phyloP scores from a whole-genome alignment of 1,284 basidiomycete species.

The Mycena citricolor region DNA sequence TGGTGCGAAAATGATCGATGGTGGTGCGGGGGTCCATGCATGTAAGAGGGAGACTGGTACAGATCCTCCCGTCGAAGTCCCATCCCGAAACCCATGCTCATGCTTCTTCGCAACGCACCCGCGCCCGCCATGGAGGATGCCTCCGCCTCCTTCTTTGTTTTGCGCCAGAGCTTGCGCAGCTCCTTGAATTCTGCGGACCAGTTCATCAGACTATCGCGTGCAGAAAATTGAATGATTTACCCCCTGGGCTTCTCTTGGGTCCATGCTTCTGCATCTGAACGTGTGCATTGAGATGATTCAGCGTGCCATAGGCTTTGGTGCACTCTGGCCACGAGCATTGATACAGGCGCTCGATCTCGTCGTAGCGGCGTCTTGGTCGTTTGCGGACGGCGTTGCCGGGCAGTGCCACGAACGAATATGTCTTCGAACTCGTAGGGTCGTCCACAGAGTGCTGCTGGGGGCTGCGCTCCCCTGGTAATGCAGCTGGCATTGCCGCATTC shows the following conservation, averaged over 20 bases:
- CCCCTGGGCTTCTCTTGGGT: constrained; percentile 76
- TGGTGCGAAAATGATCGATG: constrained; percentile 16
- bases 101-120: constrained; percentile 17
- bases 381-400: constrained; percentile 81
- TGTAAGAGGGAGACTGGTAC: too few relatives aligned
- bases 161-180: constrained; percentile 92
- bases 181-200: constrained; percentile 88
- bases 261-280: constrained; percentile 94
- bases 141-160: constrained; percentile 81
- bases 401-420: constrained; percentile 75
- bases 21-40: constrained; percentile 13
- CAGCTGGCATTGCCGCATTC: constrained; percentile 13
- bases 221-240: constrained; percentile 44
- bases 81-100: constrained; percentile 9
- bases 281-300: constrained; percentile 92
- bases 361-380: constrained; percentile 79
- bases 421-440: constrained; percentile 53
- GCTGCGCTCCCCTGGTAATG: constrained; percentile 21
- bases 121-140: constrained; percentile 13
- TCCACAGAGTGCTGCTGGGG: constrained; percentile 2
- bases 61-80: too few relatives aligned
- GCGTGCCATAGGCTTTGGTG: constrained; percentile 82
- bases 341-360: constrained; percentile 92
- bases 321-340: constrained; percentile 83
- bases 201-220: constrained; percentile 3